phyloP scores from a whole-genome alignment of 148 eudicot species.

The Beta vulgaris region DNA sequence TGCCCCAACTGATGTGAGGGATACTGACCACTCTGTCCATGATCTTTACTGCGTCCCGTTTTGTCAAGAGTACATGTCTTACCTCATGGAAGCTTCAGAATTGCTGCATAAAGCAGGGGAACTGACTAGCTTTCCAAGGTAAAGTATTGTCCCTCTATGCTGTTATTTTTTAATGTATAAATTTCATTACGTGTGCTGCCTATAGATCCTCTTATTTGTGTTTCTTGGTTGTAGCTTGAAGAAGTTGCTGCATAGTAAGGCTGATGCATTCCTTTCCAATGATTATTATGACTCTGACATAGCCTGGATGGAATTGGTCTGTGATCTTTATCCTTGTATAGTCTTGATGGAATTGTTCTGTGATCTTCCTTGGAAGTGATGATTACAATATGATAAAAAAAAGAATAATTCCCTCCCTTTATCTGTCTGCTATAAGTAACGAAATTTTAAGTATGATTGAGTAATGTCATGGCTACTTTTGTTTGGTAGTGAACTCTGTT shows the following conservation, averaged over 20 bases:
- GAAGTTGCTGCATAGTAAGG: constrained; percentile 79
- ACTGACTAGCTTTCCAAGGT: constrained; percentile 72
- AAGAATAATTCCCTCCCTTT: background rate
- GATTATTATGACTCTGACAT: constrained; percentile 96
- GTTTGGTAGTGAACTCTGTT: background rate
- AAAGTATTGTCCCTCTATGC: background rate
- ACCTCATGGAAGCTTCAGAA: constrained; percentile 66
- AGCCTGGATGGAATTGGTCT: constrained; percentile 99
- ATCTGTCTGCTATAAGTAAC: background rate
- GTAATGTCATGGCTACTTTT: background rate
- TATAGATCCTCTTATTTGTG: constrained; percentile 17
- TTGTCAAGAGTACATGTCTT: constrained; percentile 58
- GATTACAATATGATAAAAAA: background rate
- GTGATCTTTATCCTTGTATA: constrained; percentile 14
- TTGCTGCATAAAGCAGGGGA: constrained; percentile 77
- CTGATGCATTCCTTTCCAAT: constrained; percentile 89
- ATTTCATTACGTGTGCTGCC: background rate
- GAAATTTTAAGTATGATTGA: background rate
- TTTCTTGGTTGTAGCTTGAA: constrained; percentile 55
- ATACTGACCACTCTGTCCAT: constrained; percentile 30
- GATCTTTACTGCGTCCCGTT: constrained; percentile 75
- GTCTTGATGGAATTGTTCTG: background rate
- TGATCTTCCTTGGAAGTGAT: background rate
- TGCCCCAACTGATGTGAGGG: constrained; percentile 12
- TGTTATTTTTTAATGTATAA: background rate